Conservation (phyloP, 192 early-diverging fungal genomes). For the Spinellus fusiger region DNA sequence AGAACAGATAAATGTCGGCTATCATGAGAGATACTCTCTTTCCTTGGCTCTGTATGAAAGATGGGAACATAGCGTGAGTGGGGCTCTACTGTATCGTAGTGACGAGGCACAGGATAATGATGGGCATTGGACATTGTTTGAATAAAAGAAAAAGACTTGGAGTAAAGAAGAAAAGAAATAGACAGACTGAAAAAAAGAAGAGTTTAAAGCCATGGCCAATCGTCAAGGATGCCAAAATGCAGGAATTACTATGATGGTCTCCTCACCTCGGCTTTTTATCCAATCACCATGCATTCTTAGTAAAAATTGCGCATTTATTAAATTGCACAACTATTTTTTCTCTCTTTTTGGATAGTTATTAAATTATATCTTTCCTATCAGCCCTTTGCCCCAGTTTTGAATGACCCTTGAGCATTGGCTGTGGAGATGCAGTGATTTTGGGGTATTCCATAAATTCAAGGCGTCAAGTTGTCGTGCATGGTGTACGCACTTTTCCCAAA, state of each 20-base stretch:
- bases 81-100: neutral
- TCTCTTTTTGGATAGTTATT: constrained; percentile 6
- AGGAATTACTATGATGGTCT: no score
- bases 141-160: neutral
- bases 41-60: neutral
- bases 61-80: neutral
- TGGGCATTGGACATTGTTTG: neutral
- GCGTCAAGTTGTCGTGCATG: constrained; percentile 47
- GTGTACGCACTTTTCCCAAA: constrained; percentile 51
- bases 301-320: no score
- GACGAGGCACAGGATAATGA: neutral
- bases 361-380: constrained; percentile 31
- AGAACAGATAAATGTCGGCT: no score
- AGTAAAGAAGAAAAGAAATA: neutral
- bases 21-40: no score
- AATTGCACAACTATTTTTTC: constrained; percentile 6
- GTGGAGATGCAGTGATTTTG: constrained; percentile 35
- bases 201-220: no score
- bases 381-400: constrained; percentile 31
- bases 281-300: no score
- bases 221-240: no score
- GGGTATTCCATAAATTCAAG: constrained; percentile 45
- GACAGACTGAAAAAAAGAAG: neutral
- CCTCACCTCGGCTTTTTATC: no score
- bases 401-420: constrained; percentile 32